phyloP scores from a whole-genome alignment of 2,329 filamentous ascomycete species.

The Penicillium griseofulvum region DNA sequence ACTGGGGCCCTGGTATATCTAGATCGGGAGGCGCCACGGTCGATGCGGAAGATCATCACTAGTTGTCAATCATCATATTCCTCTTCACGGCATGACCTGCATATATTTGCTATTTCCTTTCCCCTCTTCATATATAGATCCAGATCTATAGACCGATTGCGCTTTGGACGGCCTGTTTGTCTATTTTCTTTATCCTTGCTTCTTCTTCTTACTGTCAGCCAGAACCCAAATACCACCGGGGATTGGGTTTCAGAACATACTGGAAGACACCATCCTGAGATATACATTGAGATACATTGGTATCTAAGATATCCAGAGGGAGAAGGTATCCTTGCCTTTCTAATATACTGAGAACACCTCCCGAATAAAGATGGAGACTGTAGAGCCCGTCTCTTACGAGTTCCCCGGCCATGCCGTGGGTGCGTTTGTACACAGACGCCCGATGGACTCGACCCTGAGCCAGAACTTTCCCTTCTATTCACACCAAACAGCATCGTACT shows the following conservation, averaged over 20 bases:
- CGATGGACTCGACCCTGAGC: slow-evolving; percentile 36
- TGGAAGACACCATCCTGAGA: neutral
- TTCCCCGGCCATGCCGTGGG: slow-evolving; percentile 40
- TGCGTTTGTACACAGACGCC: slow-evolving; percentile 36
- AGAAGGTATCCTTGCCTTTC: slow-evolving; percentile 2
- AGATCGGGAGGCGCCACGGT: slow-evolving; percentile 12
- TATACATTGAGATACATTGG: slow-evolving; percentile 8
- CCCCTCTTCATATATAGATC: slow-evolving; percentile 7
- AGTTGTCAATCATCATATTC: slow-evolving; percentile 16
- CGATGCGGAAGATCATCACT: slow-evolving; percentile 26
- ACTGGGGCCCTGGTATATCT: slow-evolving; percentile 22
- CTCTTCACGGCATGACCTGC: slow-evolving; percentile 13
- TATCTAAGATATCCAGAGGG: neutral
- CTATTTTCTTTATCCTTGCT: slow-evolving; percentile 10
- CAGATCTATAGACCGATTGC: slow-evolving; percentile 12
- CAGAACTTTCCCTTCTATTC: slow-evolving; percentile 40
- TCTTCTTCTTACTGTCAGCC: slow-evolving; percentile 7
- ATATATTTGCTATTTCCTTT: slow-evolving; percentile 14
- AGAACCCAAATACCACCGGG: slow-evolving; percentile 8
- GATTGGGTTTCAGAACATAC: neutral
- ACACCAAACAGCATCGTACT: slow-evolving; percentile 35
- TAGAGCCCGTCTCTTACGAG: slow-evolving; percentile 42
- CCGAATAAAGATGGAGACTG: slow-evolving; percentile 37
- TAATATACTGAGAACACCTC: neutral
- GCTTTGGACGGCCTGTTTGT: slow-evolving; percentile 11